phyloP scores from a whole-genome alignment of 805 yeast species.

The Schwanniomyces vanrijiae region DNA sequence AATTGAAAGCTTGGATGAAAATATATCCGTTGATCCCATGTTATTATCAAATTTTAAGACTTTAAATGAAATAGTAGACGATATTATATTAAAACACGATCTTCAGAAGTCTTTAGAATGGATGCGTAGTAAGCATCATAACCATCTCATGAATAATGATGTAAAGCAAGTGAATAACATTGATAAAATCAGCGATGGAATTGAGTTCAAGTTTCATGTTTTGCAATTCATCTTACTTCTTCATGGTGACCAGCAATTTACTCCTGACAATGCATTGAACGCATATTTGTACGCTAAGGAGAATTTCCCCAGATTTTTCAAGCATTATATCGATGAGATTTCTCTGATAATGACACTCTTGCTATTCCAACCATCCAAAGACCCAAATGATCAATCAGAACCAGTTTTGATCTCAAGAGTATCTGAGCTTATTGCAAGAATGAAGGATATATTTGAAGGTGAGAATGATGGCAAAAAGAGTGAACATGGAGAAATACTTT shows the following conservation, averaged over 20 bases:
- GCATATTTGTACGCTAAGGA: slow-evolving; percentile 40
- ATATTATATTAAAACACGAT: slow-evolving; percentile 31
- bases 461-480: slow-evolving; percentile 14
- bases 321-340: slow-evolving; percentile 30
- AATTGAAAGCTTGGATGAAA: slow-evolving; percentile 17
- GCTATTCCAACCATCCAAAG: slow-evolving; percentile 13
- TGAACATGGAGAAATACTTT: slow-evolving; percentile 20
- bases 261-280: slow-evolving; percentile 22
- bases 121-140: slow-evolving; percentile 27
- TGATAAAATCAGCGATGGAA: slow-evolving; percentile 14
- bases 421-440: slow-evolving; percentile 20
- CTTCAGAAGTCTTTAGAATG: slow-evolving; percentile 30
- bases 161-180: neutral
- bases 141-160: neutral
- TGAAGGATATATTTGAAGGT: slow-evolving; percentile 22
- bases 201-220: slow-evolving; percentile 43
- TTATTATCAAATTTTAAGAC: slow-evolving; percentile 25
- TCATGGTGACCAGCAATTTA: slow-evolving; percentile 15
- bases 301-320: slow-evolving; percentile 33
- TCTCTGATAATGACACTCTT: slow-evolving; percentile 36
- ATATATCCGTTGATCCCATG: slow-evolving; percentile 19
- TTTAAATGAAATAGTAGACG: slow-evolving; percentile 34
- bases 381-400: slow-evolving; percentile 13
- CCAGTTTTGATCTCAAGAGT: slow-evolving; percentile 17
- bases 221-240: slow-evolving; percentile 36